Conservation (phyloP, 805 yeast genomes). For the Sungouiella thailandica region DNA sequence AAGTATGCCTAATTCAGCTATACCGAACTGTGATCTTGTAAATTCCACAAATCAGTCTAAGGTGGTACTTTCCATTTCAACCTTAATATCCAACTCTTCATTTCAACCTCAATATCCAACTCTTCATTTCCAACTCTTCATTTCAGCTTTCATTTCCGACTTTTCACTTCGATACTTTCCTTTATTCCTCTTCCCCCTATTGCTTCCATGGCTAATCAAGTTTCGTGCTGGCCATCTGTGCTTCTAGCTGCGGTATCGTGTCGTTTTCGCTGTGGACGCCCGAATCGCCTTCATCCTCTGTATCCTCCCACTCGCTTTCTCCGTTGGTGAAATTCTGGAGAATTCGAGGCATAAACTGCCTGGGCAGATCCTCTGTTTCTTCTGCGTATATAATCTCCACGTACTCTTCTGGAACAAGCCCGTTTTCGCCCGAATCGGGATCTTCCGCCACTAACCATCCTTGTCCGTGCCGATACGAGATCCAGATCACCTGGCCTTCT, state of each 20-base stretch:
- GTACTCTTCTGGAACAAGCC: conserved; percentile 92
- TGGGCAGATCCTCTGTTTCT: conserved; percentile 33
- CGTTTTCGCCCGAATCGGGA: conserved; percentile 71
- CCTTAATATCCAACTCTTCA: too few relatives aligned
- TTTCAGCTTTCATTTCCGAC: too few relatives aligned
- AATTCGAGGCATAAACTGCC: conserved; percentile 44
- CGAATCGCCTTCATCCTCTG: conserved; percentile 22
- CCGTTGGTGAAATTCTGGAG: conserved; percentile 17
- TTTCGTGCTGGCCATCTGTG: background rate
- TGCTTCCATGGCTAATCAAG: too few relatives aligned
- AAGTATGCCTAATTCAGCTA: too few relatives aligned
- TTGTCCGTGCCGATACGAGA: conserved; percentile 90
- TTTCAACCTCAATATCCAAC: too few relatives aligned
- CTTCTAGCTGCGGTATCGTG: background rate
- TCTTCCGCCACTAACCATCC: conserved; percentile 97
- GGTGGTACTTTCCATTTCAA: too few relatives aligned
- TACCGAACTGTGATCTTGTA: too few relatives aligned
- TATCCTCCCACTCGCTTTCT: conserved; percentile 26
- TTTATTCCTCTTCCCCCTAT: too few relatives aligned
- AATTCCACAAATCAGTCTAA: too few relatives aligned
- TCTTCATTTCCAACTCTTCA: too few relatives aligned
- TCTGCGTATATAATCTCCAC: conserved; percentile 49
- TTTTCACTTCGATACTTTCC: too few relatives aligned
- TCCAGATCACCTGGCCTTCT: conserved; percentile 82
- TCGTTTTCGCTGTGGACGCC: conserved; percentile 5